These are phyloP conservation scores for Daedaleopsis sinensis DNA, from an alignment of 768 basidiomycete species.

Conservation along the genomic window DNA sequence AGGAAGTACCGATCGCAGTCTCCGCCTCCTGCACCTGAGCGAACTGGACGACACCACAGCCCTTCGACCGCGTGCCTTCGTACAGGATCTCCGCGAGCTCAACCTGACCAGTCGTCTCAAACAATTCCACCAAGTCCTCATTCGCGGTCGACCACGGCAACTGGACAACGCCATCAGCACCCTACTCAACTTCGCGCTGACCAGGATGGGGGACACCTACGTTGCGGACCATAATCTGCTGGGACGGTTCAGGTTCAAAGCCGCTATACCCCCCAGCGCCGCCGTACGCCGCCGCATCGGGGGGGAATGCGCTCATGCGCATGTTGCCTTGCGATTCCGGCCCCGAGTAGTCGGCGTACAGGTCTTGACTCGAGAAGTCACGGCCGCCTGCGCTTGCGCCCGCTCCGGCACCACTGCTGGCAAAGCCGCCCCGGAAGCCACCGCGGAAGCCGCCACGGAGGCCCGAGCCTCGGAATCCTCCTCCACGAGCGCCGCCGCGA, in stretches of 20 bases:
- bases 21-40: slow-evolving; percentile 85
- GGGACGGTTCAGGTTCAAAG: slow-evolving; percentile 77
- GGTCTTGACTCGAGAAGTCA: slow-evolving; percentile 84
- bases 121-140: slow-evolving; percentile 96
- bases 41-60: slow-evolving; percentile 96
- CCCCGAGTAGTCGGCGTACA: slow-evolving; percentile 92
- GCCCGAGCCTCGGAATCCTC: slow-evolving; percentile 28
- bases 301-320: slow-evolving; percentile 32
- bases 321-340: slow-evolving; percentile 64
- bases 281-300: slow-evolving; percentile 38
- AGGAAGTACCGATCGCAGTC: slow-evolving; percentile 79
- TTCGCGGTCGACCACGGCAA: slow-evolving; percentile 99
- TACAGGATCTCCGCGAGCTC: slow-evolving; percentile 94
- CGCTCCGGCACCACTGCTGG: slow-evolving; percentile 59
- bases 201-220: slow-evolving; percentile 54
- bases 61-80: slow-evolving; percentile 91
- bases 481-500: slow-evolving; percentile 47
- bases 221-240: slow-evolving; percentile 98
- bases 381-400: slow-evolving; percentile 48
- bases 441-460: slow-evolving; percentile 51
- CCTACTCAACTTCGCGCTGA: background rate
- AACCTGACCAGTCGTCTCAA: slow-evolving; percentile 96
- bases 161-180: slow-evolving; percentile 43
- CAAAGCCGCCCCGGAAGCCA: slow-evolving; percentile 52
- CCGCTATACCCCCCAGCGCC: slow-evolving; percentile 46